phyloP scores from a whole-genome alignment of 2,329 filamentous ascomycete species.

The Colletotrichum sp. region DNA sequence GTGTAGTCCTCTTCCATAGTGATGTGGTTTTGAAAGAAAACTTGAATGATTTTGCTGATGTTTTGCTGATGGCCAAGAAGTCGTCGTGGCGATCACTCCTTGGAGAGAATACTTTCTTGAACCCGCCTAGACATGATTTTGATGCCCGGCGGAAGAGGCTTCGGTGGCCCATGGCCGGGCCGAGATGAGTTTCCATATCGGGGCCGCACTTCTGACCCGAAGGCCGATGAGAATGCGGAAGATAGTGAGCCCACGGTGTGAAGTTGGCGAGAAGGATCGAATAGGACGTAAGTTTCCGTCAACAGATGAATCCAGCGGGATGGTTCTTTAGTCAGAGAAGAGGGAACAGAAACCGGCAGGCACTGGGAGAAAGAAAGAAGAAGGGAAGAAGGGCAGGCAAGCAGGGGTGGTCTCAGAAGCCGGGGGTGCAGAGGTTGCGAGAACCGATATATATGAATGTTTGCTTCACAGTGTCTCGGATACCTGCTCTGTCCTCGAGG shows the following conservation, averaged over 20 bases:
- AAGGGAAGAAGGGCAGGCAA: neutral
- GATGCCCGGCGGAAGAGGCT: neutral
- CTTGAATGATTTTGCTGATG: neutral
- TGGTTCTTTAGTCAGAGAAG: neutral
- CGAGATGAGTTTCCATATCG: too few species aligned
- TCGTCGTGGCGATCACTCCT: neutral
- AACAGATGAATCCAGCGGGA: neutral
- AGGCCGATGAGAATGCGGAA: neutral
- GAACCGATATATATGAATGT: constrained; percentile 8
- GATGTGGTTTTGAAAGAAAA: neutral
- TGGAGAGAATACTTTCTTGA: neutral
- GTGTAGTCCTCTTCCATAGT: neutral
- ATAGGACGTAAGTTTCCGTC: neutral
- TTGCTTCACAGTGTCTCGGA: constrained; percentile 16
- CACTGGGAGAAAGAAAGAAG: neutral
- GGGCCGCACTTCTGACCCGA: neutral
- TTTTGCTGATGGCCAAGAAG: neutral
- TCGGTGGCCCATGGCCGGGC: neutral
- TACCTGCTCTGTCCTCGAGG: neutral
- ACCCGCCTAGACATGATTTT: neutral
- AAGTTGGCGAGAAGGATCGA: neutral
- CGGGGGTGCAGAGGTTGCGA: neutral
- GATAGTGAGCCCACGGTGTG: neutral
- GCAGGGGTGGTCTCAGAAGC: neutral
- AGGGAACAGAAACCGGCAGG: neutral